Evolutionary conservation across 257 asterid genomes (phyloP).

Genomic region (Schizonepeta tenuifolia): DNA sequence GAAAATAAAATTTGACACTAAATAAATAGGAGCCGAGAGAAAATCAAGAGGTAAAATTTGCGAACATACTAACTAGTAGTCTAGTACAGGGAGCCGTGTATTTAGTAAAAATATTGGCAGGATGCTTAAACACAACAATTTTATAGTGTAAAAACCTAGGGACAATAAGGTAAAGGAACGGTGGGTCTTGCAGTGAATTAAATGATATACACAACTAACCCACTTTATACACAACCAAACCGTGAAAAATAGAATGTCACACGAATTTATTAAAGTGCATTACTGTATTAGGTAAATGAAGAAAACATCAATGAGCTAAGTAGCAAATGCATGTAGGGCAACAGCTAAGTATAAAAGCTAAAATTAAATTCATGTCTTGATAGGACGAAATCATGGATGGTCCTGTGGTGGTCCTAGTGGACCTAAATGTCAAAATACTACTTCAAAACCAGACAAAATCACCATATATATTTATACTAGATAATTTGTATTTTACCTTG

Average conservation of each 20-base stretch:
- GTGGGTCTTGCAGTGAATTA: neutral
- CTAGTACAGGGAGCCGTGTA: too few relatives aligned
- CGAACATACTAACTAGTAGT: too few relatives aligned
- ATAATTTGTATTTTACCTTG: conserved; percentile 8
- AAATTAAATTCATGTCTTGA: conserved; percentile 30
- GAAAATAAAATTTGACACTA: neutral
- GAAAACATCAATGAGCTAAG: neutral
- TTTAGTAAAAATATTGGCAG: neutral
- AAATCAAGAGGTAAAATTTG: neutral
- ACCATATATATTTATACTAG: too few relatives aligned
- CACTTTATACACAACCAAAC: neutral
- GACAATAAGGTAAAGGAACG: neutral
- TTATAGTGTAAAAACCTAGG: neutral
- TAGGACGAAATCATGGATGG: conserved; percentile 19
- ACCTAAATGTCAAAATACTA: conserved; percentile 20
- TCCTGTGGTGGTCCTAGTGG: conserved; percentile 31
- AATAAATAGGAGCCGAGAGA: neutral
- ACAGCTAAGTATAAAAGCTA: conserved; percentile 23
- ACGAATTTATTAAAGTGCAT: conserved; percentile 1
- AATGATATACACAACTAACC: neutral
- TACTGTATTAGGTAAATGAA: neutral
- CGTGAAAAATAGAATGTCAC: conserved; percentile 18
- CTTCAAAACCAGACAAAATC: conserved; percentile 13
- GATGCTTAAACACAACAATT: neutral
- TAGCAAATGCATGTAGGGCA: conserved; percentile 24